These are phyloP conservation scores for Penicillium sp. DNA, from an alignment of 2,329 filamentous ascomycete species.

Conservation along the genomic window DNA sequence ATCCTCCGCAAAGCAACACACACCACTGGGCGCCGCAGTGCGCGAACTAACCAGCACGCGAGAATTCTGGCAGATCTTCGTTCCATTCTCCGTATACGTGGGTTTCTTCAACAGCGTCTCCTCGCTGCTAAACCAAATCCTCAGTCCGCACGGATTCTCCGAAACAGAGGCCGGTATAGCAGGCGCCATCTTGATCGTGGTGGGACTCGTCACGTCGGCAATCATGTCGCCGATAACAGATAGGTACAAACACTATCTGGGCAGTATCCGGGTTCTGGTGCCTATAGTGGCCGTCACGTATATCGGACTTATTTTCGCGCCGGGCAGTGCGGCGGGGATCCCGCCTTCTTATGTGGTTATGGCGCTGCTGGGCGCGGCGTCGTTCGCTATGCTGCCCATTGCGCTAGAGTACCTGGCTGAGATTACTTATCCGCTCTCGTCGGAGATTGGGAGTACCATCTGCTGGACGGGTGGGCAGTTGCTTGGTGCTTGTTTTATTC, in stretches of 20 bases:
- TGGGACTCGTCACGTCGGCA: slow-evolving; percentile 76
- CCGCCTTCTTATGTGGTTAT: slow-evolving; percentile 70
- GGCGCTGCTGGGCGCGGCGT: slow-evolving; percentile 73
- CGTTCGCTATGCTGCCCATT: slow-evolving; percentile 78
- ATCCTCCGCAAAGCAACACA: slow-evolving; percentile 58
- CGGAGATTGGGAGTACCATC: slow-evolving; percentile 79
- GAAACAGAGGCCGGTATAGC: slow-evolving; percentile 86
- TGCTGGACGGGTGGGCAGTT: slow-evolving; percentile 87
- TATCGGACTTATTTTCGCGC: slow-evolving; percentile 79
- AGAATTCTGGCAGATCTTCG: slow-evolving; percentile 76
- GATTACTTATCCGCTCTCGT: slow-evolving; percentile 80
- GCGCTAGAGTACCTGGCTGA: slow-evolving; percentile 85
- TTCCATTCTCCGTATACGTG: slow-evolving; percentile 82
- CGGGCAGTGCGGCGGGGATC: slow-evolving; percentile 53
- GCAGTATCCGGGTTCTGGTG: slow-evolving; percentile 69
- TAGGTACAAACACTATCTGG: slow-evolving; percentile 74
- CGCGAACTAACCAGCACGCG: slow-evolving; percentile 57
- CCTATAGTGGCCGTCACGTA: slow-evolving; percentile 73
- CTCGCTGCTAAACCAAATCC: slow-evolving; percentile 84
- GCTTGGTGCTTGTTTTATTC: slow-evolving; percentile 78
- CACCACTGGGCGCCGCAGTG: slow-evolving; percentile 57
- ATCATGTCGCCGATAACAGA: slow-evolving; percentile 80
- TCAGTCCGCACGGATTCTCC: slow-evolving; percentile 79
- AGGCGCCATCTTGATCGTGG: slow-evolving; percentile 83
- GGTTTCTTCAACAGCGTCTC: slow-evolving; percentile 93